A percentile compares a stretch with the other conserved stretches of the same genome.
Evolutionary conservation across 208 protist genomes (phyloP).

Genomic region (Trypanosoma scelopori): DNA sequence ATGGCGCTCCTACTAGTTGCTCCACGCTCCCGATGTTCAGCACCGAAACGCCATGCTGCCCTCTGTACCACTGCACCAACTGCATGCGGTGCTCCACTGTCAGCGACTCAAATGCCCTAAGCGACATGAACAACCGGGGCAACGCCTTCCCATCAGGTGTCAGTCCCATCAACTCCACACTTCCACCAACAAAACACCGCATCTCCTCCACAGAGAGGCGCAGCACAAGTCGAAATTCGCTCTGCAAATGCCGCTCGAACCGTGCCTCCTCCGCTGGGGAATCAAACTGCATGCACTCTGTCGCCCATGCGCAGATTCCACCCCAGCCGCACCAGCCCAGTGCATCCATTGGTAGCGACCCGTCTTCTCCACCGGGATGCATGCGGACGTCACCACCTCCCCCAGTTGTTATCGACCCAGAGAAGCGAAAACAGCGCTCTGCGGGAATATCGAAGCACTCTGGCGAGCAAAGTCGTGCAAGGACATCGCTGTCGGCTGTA

Average conservation of each 20-base stretch:
- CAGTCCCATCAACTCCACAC: constrained; percentile 23
- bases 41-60: constrained; percentile 11
- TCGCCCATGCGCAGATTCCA: constrained; percentile 31
- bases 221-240: constrained; percentile 20
- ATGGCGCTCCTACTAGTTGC: constrained; percentile 3
- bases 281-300: constrained; percentile 31
- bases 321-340: constrained; percentile 30
- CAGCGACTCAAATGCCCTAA: constrained; percentile 21
- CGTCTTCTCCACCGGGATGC: not conserved
- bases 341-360: constrained; percentile 17
- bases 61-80: constrained; percentile 30
- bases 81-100: constrained; percentile 1
- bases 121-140: constrained; percentile 24
- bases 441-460: constrained; percentile 32
- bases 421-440: constrained; percentile 27
- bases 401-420: not conserved
- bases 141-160: not conserved
- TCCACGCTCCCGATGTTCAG: constrained; percentile 17
- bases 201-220: constrained; percentile 22
- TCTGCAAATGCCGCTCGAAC: constrained; percentile 26
- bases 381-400: too few species aligned
- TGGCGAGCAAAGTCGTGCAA: constrained; percentile 22
- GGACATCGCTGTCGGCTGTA: constrained; percentile 15
- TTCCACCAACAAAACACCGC: constrained; percentile 21
- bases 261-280: constrained; percentile 16